Base-by-base conservation (phyloP, 768 basidiomycete species). In the Ramaria sp. region DNA sequence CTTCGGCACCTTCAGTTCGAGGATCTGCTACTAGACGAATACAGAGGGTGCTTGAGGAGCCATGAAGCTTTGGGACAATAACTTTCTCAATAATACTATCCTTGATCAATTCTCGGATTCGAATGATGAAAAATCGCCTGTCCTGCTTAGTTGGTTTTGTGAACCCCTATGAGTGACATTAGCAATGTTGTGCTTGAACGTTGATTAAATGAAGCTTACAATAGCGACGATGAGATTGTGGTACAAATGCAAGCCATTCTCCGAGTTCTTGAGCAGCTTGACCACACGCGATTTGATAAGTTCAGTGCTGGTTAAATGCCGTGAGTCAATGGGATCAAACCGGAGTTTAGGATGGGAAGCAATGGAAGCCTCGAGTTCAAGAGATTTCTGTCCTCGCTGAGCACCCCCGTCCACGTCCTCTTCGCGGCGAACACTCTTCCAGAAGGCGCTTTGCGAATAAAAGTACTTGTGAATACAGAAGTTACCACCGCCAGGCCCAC, bases 401-500 rank as follows among this genome's bases (percentile, higher is more conserved):
- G 70, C 68, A 22, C 64, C 65, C 15, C 72, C 69, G 30, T 63
- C 65, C 30, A 65, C 59, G 12, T 67, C 64, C 16, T 63, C 85
- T 67, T 88, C 88, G 16, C 81, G 78, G 12, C 80, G 78, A 54
- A 91, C 83, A 52, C 75, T 78, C 62, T 81, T 78, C 88, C 88
- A 91, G n/a, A 79, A 72, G 0, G 78, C 71, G 61, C 78, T 87
- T 36, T 77, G 74, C 48, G 88, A 82, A 62, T 83, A 87, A 65
- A 92, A 93, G 64, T 92, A 82, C 61, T 78, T 85, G 70, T 91
- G 91, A 43, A 95, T 79, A 63, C 78, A 81, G 57, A 86, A 79
- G 65, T 93, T 79, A 8, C 53, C 53, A 28, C 80, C 79, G 24
- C 87, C 85, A 15, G 87, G 75, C 16, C 88, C 87, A 9, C 82